Conservation (phyloP, 2,329 filamentous ascomycete genomes). For the Alternaria dauci region DNA sequence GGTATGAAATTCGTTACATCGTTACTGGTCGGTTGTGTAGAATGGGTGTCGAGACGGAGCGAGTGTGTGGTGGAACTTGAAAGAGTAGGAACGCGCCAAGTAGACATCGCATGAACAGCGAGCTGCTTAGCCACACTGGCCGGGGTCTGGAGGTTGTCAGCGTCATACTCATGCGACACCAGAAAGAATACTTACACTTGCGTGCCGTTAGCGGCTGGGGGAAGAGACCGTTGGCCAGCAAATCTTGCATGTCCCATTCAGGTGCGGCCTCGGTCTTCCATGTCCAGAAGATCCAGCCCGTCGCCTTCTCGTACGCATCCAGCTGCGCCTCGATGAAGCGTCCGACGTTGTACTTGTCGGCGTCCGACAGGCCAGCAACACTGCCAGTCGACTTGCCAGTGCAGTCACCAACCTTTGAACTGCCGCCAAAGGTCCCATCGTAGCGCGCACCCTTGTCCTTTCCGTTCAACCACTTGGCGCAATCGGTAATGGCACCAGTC, state of each 20-base stretch:
- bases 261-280: slow-evolving; percentile 61
- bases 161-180: slow-evolving; percentile 9
- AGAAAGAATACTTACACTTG: slow-evolving; percentile 46
- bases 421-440: slow-evolving; percentile 53
- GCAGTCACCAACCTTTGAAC: slow-evolving; percentile 54
- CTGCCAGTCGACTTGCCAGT: slow-evolving; percentile 56
- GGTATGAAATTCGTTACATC: slow-evolving; percentile 32
- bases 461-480: slow-evolving; percentile 59
- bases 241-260: slow-evolving; percentile 59
- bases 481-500: slow-evolving; percentile 59
- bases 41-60: slow-evolving; percentile 15
- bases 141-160: slow-evolving; percentile 38
- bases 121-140: slow-evolving; percentile 44
- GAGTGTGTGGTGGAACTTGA: slow-evolving; percentile 23
- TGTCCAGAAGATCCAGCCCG: slow-evolving; percentile 61
- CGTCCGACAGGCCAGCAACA: slow-evolving; percentile 52
- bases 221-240: slow-evolving; percentile 58
- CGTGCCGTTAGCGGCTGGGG: slow-evolving; percentile 54
- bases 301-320: slow-evolving; percentile 58
- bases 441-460: slow-evolving; percentile 57
- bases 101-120: slow-evolving; percentile 3
- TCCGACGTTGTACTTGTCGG: slow-evolving; percentile 55
- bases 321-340: slow-evolving; percentile 59
- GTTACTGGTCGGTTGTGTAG: slow-evolving; percentile 18
- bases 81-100: slow-evolving; percentile 16